Evolutionary conservation across 345 rosid species (phyloP).

Genomic region (Citrus glauca): DNA sequence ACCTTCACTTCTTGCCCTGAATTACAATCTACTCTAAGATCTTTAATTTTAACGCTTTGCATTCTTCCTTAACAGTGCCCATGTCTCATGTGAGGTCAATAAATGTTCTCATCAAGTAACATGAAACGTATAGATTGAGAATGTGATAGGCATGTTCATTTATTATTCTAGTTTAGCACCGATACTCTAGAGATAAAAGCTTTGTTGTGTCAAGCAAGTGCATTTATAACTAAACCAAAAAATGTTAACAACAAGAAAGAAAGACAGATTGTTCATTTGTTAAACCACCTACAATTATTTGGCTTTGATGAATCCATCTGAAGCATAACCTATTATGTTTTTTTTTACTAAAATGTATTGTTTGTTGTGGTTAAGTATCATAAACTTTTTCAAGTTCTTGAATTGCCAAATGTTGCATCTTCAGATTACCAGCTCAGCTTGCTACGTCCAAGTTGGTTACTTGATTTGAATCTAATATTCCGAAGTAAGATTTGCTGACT

Average conservation of each 20-base stretch:
- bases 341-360: background rate
- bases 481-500: background rate
- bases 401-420: background rate
- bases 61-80: background rate
- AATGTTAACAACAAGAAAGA: background rate
- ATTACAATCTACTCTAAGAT: background rate
- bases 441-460: background rate
- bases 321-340: background rate
- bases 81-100: background rate
- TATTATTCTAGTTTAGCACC: background rate
- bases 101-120: background rate
- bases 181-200: background rate
- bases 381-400: background rate
- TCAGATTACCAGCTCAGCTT: conserved; percentile 12
- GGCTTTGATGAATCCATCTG: background rate
- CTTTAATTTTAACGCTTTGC: background rate
- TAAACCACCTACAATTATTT: background rate
- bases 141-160: background rate
- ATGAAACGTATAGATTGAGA: background rate
- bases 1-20: background rate
- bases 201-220: background rate
- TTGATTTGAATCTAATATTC: background rate
- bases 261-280: background rate
- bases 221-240: background rate
- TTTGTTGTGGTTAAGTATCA: background rate